These are phyloP conservation scores for Stenogyne calaminthoides DNA, from an alignment of 305 asterid genomes.

Conservation along the genomic window DNA sequence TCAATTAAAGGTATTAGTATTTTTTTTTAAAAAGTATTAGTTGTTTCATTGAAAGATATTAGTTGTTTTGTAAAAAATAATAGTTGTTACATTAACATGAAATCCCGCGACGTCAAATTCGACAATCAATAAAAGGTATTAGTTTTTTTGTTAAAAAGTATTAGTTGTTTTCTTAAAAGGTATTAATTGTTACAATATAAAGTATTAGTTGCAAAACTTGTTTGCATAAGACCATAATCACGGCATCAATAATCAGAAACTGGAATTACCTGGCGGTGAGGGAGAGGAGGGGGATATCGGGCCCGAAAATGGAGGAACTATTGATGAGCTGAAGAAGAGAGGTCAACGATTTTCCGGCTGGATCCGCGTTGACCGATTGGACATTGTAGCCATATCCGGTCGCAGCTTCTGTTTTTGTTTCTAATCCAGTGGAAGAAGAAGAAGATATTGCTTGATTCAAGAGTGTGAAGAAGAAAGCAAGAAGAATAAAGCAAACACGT, in stretches of 20 bases:
- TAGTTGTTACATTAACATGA: too few species aligned
- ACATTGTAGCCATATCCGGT: slow-evolving; percentile 46
- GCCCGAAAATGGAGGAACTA: slow-evolving; percentile 51
- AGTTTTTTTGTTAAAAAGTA: too few species aligned
- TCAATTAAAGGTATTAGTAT: too few species aligned
- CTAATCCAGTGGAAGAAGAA: slow-evolving; percentile 7
- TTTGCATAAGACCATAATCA: too few species aligned
- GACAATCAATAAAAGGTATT: neutral
- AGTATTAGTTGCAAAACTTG: too few species aligned
- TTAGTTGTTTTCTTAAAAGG: too few species aligned
- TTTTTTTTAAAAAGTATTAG: too few species aligned
- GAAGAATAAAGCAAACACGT: neutral
- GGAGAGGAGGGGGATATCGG: slow-evolving; percentile 51
- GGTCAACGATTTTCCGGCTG: slow-evolving; percentile 33
- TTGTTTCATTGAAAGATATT: too few species aligned
- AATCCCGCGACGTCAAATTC: too few species aligned
- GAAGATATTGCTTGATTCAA: neutral
- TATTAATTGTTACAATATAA: too few species aligned
- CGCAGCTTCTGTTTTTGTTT: slow-evolving; percentile 14
- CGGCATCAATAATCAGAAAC: too few species aligned
- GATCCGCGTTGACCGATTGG: slow-evolving; percentile 32
- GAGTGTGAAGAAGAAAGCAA: slow-evolving; percentile 18
- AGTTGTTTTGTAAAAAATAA: too few species aligned
- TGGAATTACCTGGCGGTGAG: slow-evolving; percentile 60
- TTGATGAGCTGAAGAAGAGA: slow-evolving; percentile 39